These are phyloP conservation scores for Apiospora saccharicola DNA, from an alignment of 2,329 filamentous ascomycete genomes.

Conservation along the genomic window DNA sequence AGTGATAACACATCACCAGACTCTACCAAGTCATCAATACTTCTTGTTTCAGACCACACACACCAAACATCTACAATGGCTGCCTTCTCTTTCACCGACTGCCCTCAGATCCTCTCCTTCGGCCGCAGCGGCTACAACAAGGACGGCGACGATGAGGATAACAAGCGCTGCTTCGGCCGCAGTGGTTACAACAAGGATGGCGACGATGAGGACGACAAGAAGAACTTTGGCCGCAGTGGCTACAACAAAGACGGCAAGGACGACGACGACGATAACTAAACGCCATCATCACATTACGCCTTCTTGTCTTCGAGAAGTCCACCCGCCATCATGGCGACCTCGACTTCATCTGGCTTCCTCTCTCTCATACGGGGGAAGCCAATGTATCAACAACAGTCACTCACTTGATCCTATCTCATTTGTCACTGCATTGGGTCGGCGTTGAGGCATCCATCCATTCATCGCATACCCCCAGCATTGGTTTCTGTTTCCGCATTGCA, in stretches of 20 bases:
- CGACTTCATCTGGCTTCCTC: conserved; percentile 1
- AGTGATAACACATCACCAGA: conserved; percentile 22
- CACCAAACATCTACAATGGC: conserved; percentile 45
- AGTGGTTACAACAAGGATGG: conserved; percentile 33
- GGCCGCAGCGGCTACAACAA: conserved; percentile 55
- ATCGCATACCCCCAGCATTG: conserved; percentile 9
- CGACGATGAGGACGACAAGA: conserved; percentile 30
- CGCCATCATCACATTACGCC: background rate
- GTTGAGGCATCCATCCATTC: background rate
- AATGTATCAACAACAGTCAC: conserved; percentile 23
- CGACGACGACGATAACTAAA: conserved; percentile 28
- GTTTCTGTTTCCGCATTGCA: background rate
- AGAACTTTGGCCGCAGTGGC: conserved; percentile 42
- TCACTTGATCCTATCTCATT: conserved; percentile 14
- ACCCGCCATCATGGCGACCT: background rate
- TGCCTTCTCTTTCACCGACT: conserved; percentile 42
- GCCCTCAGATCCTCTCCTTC: conserved; percentile 42
- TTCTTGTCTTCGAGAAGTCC: background rate
- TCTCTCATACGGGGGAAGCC: background rate
- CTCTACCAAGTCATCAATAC: conserved; percentile 22
- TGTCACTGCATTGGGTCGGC: conserved; percentile 25
- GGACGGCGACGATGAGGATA: conserved; percentile 42
- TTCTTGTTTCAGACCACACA: conserved; percentile 23
- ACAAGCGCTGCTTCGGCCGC: conserved; percentile 31
- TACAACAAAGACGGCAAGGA: conserved; percentile 44